A percentile compares a stretch with the other conserved stretches of the same genome.
These are phyloP conservation scores for Oryza australiensis DNA, from an alignment of 176 grass and related monocot genomes.

Conservation along the genomic window DNA sequence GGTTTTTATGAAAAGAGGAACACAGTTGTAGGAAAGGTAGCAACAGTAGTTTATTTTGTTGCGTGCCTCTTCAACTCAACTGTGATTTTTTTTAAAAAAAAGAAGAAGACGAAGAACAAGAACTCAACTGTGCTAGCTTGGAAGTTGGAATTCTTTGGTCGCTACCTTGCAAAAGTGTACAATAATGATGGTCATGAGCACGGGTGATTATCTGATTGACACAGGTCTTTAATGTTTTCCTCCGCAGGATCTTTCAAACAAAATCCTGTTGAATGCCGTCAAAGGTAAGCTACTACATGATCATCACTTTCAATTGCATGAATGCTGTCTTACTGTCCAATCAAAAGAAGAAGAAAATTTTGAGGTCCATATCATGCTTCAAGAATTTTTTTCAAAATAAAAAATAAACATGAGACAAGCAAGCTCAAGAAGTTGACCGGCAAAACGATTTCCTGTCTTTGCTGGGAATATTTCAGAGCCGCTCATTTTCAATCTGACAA, in stretches of 20 bases:
- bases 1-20: conserved; percentile 15
- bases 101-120: background rate
- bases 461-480: background rate
- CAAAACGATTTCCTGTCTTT: background rate
- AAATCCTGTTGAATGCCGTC: conserved; percentile 83
- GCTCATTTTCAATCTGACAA: background rate
- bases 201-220: conserved; percentile 46
- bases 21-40: background rate
- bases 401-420: background rate
- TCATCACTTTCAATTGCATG: conserved; percentile 30
- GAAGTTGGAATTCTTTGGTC: background rate
- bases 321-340: conserved; percentile 19
- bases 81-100: background rate
- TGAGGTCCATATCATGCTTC: background rate
- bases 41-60: background rate
- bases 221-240: conserved; percentile 43
- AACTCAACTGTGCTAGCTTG: conserved; percentile 7
- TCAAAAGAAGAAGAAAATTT: background rate
- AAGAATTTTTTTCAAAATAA: background rate
- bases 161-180: background rate
- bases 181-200: conserved; percentile 26
- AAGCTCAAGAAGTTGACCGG: background rate
- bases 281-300: conserved; percentile 58
- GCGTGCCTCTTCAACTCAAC: background rate
- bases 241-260: conserved; percentile 86